A percentile compares a stretch with the other conserved stretches of the same genome.
These are phyloP conservation scores for Triticum dicoccoides DNA, from an alignment of 176 grass and related monocot genomes.

Conservation along the genomic window DNA sequence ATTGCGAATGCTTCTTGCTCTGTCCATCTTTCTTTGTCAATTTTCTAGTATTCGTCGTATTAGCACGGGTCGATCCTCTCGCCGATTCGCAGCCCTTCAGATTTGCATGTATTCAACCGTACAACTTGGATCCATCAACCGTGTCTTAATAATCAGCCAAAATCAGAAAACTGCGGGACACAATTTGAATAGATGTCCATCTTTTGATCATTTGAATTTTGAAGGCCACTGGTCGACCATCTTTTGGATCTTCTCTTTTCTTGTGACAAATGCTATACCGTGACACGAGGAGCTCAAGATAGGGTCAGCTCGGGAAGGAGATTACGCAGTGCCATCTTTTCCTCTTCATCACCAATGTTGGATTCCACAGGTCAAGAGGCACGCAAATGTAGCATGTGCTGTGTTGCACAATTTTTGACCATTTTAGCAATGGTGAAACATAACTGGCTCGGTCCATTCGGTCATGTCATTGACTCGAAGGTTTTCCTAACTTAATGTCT, in stretches of 20 bases:
- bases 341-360: not conserved
- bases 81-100: not conserved
- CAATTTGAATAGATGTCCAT: not conserved
- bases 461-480: not conserved
- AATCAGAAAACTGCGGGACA: not conserved
- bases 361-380: not conserved
- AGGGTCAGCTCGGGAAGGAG: not conserved
- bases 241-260: too few species aligned
- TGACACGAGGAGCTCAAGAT: too few species aligned
- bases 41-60: not conserved
- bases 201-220: not conserved
- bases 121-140: not conserved
- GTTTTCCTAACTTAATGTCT: not conserved
- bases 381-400: not conserved
- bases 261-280: too few species aligned
- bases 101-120: not conserved
- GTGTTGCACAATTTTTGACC: not conserved
- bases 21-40: not conserved
- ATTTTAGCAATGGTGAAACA: not conserved
- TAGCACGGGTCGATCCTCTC: not conserved
- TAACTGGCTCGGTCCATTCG: not conserved
- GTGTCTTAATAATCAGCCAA: not conserved
- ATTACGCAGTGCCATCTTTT: not conserved
- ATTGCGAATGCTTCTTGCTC: not conserved
- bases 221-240: not conserved